A percentile compares a stretch with the other conserved stretches of the same genome.
Conservation (phyloP, 192 early-diverging fungal species). For the Cetraspora pellucida region DNA sequence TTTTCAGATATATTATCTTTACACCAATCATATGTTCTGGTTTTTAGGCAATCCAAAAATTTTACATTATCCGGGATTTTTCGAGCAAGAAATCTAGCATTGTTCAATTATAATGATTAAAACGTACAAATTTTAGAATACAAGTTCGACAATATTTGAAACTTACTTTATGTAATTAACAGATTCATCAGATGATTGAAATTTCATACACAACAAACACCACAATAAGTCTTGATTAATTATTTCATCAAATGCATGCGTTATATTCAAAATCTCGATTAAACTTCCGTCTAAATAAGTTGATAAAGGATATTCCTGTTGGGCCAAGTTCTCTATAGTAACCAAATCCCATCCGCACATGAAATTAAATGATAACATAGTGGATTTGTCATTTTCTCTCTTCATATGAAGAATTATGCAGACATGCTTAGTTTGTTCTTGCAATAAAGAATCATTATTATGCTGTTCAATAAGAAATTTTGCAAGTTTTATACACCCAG, state of each 20-base stretch:
- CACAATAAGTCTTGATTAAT: constrained; percentile 23
- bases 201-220: constrained; percentile 34
- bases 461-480: too few species aligned
- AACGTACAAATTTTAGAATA: background rate
- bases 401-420: constrained; percentile 31
- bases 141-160: too few species aligned
- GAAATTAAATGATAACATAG: constrained; percentile 20
- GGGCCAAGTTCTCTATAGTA: constrained; percentile 15
- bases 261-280: background rate
- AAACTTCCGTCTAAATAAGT: constrained; percentile 7
- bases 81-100: background rate
- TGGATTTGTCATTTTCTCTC: background rate
- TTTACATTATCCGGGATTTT: background rate
- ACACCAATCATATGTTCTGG: background rate
- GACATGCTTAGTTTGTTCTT: constrained; percentile 7
- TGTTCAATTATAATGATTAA: background rate
- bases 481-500: too few species aligned
- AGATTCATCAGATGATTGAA: constrained; percentile 15
- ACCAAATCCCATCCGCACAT: constrained; percentile 29
- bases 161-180: constrained; percentile 23
- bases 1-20: background rate
- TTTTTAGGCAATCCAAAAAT: constrained; percentile 16
- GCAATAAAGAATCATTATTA: background rate
- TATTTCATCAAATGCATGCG: constrained; percentile 22
- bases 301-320: constrained; percentile 8